phyloP scores from a whole-genome alignment of 2,329 filamentous ascomycete genomes.

The Stemphylium lycopersici region DNA sequence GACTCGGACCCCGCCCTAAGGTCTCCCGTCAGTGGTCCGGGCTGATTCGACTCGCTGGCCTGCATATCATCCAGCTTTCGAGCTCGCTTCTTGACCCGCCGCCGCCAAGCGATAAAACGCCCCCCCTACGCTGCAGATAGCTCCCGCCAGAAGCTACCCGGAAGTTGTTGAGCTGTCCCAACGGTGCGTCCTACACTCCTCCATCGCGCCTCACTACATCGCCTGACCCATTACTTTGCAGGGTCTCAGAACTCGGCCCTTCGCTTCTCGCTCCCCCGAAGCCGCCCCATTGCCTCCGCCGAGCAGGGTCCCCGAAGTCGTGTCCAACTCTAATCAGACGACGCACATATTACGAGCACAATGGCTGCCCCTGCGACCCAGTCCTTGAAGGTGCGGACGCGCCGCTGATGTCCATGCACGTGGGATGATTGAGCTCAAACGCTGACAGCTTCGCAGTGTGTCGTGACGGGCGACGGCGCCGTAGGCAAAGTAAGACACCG shows the following conservation, averaged over 20 bases:
- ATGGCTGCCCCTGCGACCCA: conserved; percentile 87
- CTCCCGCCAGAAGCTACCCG: conserved; percentile 33
- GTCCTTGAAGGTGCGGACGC: conserved; percentile 77
- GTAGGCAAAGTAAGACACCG: conserved; percentile 83
- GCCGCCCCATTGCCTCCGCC: conserved; percentile 27
- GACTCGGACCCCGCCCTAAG: conserved; percentile 23
- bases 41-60: conserved; percentile 28
- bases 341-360: conserved; percentile 25
- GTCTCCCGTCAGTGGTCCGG: conserved; percentile 16
- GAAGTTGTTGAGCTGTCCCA: conserved; percentile 21
- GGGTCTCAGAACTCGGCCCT: conserved; percentile 18
- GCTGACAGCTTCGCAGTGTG: conserved; percentile 68
- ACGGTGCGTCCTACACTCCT: conserved; percentile 23
- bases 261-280: conserved; percentile 23
- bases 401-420: not conserved
- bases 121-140: conserved; percentile 44
- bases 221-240: conserved; percentile 14
- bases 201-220: conserved; percentile 10
- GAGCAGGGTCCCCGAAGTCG: conserved; percentile 27
- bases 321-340: conserved; percentile 30
- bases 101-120: conserved; percentile 46
- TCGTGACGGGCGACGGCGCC: conserved; percentile 98
- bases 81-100: conserved; percentile 43
- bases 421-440: not conserved
- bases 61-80: conserved; percentile 21